phyloP scores from a whole-genome alignment of 1,284 basidiomycete species.

The Cryptococcus floricola region DNA sequence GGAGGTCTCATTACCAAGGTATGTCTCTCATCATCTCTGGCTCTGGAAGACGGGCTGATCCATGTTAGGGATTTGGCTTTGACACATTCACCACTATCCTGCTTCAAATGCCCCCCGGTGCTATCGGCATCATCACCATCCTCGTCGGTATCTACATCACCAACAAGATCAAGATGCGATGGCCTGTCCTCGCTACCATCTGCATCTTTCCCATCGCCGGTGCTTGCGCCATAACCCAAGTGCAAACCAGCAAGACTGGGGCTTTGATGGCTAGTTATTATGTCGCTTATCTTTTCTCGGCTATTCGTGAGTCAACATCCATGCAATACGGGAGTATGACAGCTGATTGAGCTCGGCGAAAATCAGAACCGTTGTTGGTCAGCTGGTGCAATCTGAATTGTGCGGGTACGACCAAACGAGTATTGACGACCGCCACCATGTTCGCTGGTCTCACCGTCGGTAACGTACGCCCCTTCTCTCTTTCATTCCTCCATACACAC shows the following conservation, averaged over 20 bases:
- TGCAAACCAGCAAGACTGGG: slow-evolving; percentile 23
- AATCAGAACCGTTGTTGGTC: slow-evolving; percentile 29
- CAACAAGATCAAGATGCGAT: slow-evolving; percentile 54
- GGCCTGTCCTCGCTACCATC: slow-evolving; percentile 53
- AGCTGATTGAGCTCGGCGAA: background rate
- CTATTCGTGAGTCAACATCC: slow-evolving; percentile 13
- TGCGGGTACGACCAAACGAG: slow-evolving; percentile 43
- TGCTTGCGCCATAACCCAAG: slow-evolving; percentile 34
- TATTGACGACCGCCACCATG: slow-evolving; percentile 38
- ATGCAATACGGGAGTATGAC: too few species aligned
- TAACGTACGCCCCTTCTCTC: slow-evolving; percentile 9
- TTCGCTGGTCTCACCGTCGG: slow-evolving; percentile 32
- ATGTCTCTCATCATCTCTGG: background rate
- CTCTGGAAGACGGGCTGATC: background rate
- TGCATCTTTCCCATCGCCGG: slow-evolving; percentile 40
- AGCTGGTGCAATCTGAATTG: slow-evolving; percentile 43
- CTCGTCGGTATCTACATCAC: slow-evolving; percentile 51
- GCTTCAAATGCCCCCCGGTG: slow-evolving; percentile 53
- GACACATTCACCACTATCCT: slow-evolving; percentile 46
- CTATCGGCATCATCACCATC: slow-evolving; percentile 53
- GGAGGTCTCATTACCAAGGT: slow-evolving; percentile 41
- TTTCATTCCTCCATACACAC: background rate
- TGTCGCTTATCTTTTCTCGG: slow-evolving; percentile 35
- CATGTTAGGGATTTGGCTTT: slow-evolving; percentile 31
- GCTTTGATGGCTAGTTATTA: slow-evolving; percentile 40